Evolutionary conservation across 1,284 basidiomycete species (phyloP).

Genomic region (Stygiomarasmius scandens): DNA sequence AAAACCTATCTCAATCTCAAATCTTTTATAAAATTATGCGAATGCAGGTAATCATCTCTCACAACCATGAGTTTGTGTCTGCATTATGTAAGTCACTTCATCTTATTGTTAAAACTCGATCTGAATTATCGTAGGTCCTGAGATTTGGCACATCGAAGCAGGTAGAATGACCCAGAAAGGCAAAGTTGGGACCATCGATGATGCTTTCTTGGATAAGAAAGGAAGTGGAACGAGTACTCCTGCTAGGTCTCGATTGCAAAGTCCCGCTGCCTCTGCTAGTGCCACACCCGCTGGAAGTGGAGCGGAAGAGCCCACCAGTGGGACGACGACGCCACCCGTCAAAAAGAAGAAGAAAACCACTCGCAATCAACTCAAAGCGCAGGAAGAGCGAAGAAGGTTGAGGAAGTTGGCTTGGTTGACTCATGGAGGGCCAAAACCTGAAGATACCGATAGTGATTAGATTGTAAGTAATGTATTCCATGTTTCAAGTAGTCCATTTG

Average conservation of each 20-base stretch:
- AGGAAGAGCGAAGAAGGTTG: slow-evolving; percentile 79
- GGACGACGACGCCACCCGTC: slow-evolving; percentile 38
- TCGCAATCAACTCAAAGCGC: slow-evolving; percentile 87
- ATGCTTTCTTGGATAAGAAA: slow-evolving; percentile 68
- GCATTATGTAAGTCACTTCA: slow-evolving; percentile 72
- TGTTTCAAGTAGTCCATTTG: not conserved
- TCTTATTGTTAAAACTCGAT: slow-evolving; percentile 7
- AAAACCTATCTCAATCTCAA: slow-evolving; percentile 6
- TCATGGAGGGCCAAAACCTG: slow-evolving; percentile 78
- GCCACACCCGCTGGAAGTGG: slow-evolving; percentile 77
- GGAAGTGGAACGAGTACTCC: slow-evolving; percentile 75
- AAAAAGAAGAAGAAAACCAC: slow-evolving; percentile 93
- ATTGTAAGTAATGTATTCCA: not conserved
- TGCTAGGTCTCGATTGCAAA: slow-evolving; percentile 52
- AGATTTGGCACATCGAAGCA: slow-evolving; percentile 81
- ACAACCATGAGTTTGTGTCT: slow-evolving; percentile 91
- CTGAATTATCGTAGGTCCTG: slow-evolving; percentile 55
- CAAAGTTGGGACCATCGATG: slow-evolving; percentile 84
- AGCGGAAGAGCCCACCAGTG: slow-evolving; percentile 56
- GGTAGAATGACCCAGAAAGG: slow-evolving; percentile 88
- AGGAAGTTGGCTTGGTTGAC: slow-evolving; percentile 86
- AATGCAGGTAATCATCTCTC: slow-evolving; percentile 92
- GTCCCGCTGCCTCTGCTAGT: slow-evolving; percentile 56
- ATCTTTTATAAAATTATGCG: too few species aligned
- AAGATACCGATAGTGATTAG: slow-evolving; percentile 75